Conservation (phyloP, 345 rosid species). For the Sapria himalayana region DNA sequence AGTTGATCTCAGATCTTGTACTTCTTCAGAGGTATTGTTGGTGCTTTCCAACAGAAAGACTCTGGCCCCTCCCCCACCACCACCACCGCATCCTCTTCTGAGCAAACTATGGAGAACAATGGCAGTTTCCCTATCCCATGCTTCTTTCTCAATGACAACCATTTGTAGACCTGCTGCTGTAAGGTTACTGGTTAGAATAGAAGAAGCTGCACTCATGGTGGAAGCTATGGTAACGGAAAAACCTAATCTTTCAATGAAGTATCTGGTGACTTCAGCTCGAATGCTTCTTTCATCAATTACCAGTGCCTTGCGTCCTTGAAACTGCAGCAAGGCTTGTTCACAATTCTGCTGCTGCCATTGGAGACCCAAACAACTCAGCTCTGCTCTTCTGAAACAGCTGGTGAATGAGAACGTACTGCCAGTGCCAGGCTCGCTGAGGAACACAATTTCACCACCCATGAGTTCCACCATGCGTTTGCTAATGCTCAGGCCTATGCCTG, state of each 20-base stretch:
- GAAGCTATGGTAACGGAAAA: slow-evolving; percentile 24
- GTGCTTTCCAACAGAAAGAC: slow-evolving; percentile 37
- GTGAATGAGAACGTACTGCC: slow-evolving; percentile 89
- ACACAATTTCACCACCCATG: slow-evolving; percentile 85
- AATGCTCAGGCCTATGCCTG: slow-evolving; percentile 90
- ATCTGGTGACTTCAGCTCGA: slow-evolving; percentile 61
- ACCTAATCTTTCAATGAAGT: slow-evolving; percentile 60
- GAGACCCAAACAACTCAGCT: slow-evolving; percentile 18
- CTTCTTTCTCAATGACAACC: slow-evolving; percentile 60
- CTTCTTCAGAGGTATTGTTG: slow-evolving; percentile 19
- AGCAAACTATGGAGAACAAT: slow-evolving; percentile 15
- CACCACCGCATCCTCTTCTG: slow-evolving; percentile 10
- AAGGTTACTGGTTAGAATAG: slow-evolving; percentile 15
- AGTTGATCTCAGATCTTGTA: slow-evolving; percentile 26
- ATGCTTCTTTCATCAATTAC: slow-evolving; percentile 51
- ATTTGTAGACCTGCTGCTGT: slow-evolving; percentile 24
- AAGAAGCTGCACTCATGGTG: slow-evolving; percentile 23
- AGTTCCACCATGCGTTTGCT: slow-evolving; percentile 79
- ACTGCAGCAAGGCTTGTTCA: slow-evolving; percentile 27
- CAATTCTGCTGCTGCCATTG: slow-evolving; percentile 23
- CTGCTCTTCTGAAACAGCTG: slow-evolving; percentile 35
- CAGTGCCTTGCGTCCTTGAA: slow-evolving; percentile 42
- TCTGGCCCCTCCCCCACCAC: slow-evolving; percentile 15
- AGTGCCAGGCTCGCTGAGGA: slow-evolving; percentile 45
- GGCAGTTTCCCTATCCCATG: slow-evolving; percentile 36